These are phyloP conservation scores for Seiridium cupressi DNA, from an alignment of 2,329 filamentous ascomycete genomes.

Conservation along the genomic window DNA sequence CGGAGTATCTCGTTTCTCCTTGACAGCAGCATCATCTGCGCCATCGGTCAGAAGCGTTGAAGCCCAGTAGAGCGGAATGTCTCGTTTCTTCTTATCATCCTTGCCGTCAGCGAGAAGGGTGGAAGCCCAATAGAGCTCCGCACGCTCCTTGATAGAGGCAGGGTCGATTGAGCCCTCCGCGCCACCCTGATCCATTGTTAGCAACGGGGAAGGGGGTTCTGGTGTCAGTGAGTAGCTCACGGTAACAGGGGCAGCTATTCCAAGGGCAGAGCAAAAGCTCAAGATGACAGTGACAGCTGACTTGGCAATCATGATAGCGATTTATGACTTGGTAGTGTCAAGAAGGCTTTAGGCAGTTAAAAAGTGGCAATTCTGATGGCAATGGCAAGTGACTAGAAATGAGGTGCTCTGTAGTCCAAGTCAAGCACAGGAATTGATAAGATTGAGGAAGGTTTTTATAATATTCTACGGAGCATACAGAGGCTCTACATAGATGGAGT, in stretches of 20 bases:
- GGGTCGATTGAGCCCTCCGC: not conserved
- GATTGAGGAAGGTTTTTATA: too few species aligned
- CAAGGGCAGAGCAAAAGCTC: not conserved
- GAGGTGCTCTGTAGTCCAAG: too few species aligned
- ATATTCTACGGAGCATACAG: too few species aligned
- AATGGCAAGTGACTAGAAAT: not conserved
- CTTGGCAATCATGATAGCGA: not conserved
- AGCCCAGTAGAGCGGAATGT: not conserved
- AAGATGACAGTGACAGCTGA: not conserved
- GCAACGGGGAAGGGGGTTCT: not conserved
- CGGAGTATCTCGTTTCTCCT: not conserved
- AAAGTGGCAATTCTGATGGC: not conserved
- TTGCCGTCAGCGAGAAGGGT: not conserved
- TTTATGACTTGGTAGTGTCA: not conserved
- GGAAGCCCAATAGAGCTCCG: not conserved
- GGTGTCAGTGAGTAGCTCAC: not conserved
- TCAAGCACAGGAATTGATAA: too few species aligned
- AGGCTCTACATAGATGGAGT: too few species aligned
- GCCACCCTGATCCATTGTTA: not conserved
- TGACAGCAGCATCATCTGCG: not conserved
- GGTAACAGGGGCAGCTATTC: not conserved
- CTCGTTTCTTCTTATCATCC: not conserved
- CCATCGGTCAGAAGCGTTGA: not conserved
- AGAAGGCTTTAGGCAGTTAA: not conserved
- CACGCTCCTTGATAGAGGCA: not conserved